A percentile compares a stretch with the other conserved stretches of the same genome.
Conservation (phyloP, 2,329 filamentous ascomycete species). For the Cladosporium sp. region DNA sequence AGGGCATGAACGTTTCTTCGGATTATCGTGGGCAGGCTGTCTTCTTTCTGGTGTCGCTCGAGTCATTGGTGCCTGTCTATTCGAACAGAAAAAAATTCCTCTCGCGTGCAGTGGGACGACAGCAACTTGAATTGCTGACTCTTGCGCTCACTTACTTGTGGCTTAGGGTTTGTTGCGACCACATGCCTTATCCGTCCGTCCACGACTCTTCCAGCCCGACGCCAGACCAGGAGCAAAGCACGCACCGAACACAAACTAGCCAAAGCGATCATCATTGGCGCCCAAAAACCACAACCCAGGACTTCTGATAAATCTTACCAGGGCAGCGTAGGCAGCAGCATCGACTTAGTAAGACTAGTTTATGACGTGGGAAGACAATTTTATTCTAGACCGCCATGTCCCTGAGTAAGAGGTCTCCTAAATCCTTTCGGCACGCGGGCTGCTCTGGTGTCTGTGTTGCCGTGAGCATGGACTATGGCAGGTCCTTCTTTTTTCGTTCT, state of each 20-base stretch:
- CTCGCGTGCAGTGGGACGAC: neutral
- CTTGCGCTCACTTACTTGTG: neutral
- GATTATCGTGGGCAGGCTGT: neutral
- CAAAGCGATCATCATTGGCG: neutral
- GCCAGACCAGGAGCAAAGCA: neutral
- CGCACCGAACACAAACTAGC: neutral
- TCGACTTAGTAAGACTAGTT: neutral
- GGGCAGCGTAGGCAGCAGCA: neutral
- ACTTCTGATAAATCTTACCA: neutral
- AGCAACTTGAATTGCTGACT: too few relatives aligned
- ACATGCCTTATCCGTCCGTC: too few relatives aligned
- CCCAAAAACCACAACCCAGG: neutral
- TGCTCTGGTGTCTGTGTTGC: conserved; percentile 3
- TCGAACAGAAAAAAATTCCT: neutral
- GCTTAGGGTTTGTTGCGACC: neutral
- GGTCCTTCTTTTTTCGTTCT: neutral
- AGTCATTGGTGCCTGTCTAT: neutral
- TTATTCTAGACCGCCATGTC: neutral
- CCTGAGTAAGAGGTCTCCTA: neutral
- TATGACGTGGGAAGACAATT: neutral
- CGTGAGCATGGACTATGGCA: neutral
- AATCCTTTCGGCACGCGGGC: neutral
- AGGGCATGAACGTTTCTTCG: neutral
- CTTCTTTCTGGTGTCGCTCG: neutral
- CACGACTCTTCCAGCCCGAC: neutral